phyloP scores from a whole-genome alignment of 2,329 filamentous ascomycete species.

The Sporothrix globosa region DNA sequence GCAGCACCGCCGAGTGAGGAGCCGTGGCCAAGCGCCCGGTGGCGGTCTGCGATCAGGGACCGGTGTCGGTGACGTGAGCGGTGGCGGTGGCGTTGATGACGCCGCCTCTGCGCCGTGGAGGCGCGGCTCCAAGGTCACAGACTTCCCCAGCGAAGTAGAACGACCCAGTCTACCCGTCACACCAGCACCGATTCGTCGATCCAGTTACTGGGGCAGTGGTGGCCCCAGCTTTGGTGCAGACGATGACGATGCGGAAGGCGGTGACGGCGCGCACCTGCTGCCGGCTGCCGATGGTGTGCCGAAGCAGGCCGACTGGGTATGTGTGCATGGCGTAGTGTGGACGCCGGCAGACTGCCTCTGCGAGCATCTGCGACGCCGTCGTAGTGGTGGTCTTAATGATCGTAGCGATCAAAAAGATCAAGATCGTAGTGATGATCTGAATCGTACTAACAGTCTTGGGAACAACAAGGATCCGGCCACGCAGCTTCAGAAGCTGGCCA shows the following conservation, averaged over 20 bases:
- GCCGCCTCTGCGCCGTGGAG: constrained; percentile 38
- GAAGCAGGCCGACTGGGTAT: constrained; percentile 90
- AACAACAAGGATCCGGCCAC: constrained; percentile 67
- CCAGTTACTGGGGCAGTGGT: constrained; percentile 66
- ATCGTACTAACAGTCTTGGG: constrained; percentile 54
- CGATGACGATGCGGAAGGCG: constrained; percentile 47
- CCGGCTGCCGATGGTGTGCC: constrained; percentile 82
- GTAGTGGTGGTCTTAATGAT: too few species aligned
- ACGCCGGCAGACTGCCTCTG: constrained; percentile 57
- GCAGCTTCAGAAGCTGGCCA: constrained; percentile 70
- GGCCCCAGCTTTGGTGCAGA: constrained; percentile 50
- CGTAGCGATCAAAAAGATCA: too few species aligned
- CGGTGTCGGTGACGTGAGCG: constrained; percentile 4
- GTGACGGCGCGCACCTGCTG: constrained; percentile 55
- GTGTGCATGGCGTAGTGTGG: constrained; percentile 63
- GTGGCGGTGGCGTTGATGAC: constrained; percentile 24
- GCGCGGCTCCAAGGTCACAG: constrained; percentile 70
- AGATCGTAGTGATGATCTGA: not conserved
- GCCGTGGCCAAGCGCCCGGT: constrained; percentile 37
- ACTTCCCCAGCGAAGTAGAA: constrained; percentile 82
- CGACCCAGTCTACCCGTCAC: constrained; percentile 89
- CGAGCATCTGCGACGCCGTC: constrained; percentile 43
- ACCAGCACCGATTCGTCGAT: constrained; percentile 74
- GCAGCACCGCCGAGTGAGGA: constrained; percentile 50
- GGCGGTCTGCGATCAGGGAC: constrained; percentile 29